phyloP scores from a whole-genome alignment of 371 early-diverging fungal genomes.

The Lichtheimia ornata region DNA sequence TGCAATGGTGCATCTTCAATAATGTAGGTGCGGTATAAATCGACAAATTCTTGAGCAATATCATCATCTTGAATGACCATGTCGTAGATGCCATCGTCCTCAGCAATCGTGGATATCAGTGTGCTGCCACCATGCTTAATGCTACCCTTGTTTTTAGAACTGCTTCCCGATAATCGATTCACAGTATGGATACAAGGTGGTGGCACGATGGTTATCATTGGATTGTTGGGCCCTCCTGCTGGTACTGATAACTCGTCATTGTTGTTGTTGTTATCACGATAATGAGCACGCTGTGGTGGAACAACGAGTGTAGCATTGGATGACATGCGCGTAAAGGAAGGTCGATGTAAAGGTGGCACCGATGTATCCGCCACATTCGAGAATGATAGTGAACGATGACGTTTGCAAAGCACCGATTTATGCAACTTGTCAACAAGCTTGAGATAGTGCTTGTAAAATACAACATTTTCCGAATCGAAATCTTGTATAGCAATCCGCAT shows the following conservation, averaged over 20 bases:
- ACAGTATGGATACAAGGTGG: too few species aligned
- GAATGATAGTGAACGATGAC: neutral
- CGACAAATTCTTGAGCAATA: conserved; percentile 18
- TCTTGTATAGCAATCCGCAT: conserved; percentile 39
- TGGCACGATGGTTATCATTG: too few species aligned
- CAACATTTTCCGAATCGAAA: conserved; percentile 43
- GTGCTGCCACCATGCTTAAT: too few species aligned
- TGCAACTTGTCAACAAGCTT: conserved; percentile 16
- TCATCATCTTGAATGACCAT: neutral
- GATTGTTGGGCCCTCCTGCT: too few species aligned
- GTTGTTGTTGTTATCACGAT: neutral
- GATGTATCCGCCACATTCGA: neutral
- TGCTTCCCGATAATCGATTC: too few species aligned
- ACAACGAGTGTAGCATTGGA: too few species aligned
- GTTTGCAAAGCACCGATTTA: conserved; percentile 5
- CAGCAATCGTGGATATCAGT: neutral
- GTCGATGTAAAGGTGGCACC: too few species aligned
- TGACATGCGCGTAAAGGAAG: too few species aligned
- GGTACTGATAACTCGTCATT: neutral
- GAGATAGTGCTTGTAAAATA: conserved; percentile 39
- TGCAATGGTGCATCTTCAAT: conserved; percentile 32
- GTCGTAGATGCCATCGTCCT: neutral
- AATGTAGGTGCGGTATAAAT: conserved; percentile 39
- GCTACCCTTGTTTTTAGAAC: neutral
- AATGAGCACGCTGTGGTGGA: too few species aligned